Evolutionary conservation across 2,329 filamentous ascomycete species (phyloP).

Genomic region (Cordyceps cateniannulata): DNA sequence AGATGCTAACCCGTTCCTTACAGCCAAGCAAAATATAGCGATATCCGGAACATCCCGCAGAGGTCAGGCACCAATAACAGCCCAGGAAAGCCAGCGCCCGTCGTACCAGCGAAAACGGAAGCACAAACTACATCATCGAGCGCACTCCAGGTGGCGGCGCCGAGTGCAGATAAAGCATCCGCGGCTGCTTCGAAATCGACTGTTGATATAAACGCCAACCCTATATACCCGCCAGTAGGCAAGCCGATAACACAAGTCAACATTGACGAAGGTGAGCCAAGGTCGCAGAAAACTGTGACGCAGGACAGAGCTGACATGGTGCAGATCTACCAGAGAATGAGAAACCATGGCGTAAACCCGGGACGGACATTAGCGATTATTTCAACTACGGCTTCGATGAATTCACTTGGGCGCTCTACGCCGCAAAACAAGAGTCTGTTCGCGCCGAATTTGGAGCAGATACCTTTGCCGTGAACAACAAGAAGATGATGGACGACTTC

Average conservation of each 20-base stretch:
- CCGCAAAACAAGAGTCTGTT: constrained; percentile 76
- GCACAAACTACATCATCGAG: constrained; percentile 27
- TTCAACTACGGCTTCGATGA: constrained; percentile 99
- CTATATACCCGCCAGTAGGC: constrained; percentile 70
- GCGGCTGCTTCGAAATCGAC: constrained; percentile 71
- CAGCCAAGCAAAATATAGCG: constrained; percentile 57
- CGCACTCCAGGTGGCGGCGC: constrained; percentile 26
- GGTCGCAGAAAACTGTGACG: too few species aligned
- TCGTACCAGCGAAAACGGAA: constrained; percentile 37
- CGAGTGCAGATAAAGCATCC: constrained; percentile 49
- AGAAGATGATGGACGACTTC: constrained; percentile 73
- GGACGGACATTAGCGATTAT: constrained; percentile 91
- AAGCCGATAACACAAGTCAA: constrained; percentile 74
- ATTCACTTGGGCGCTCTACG: constrained; percentile 95
- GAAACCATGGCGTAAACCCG: constrained; percentile 92
- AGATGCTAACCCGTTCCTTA: background rate
- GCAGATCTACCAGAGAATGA: constrained; percentile 68
- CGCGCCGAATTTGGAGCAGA: constrained; percentile 69
- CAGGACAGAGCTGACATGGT: constrained; percentile 7
- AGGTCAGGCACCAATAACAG: constrained; percentile 48
- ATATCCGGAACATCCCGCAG: constrained; percentile 60
- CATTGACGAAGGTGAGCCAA: constrained; percentile 55
- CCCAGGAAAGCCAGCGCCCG: constrained; percentile 36
- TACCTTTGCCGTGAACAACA: constrained; percentile 55
- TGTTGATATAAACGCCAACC: constrained; percentile 77